Conservation (phyloP, 192 early-diverging fungal species). For the Backusella morwellensis region DNA sequence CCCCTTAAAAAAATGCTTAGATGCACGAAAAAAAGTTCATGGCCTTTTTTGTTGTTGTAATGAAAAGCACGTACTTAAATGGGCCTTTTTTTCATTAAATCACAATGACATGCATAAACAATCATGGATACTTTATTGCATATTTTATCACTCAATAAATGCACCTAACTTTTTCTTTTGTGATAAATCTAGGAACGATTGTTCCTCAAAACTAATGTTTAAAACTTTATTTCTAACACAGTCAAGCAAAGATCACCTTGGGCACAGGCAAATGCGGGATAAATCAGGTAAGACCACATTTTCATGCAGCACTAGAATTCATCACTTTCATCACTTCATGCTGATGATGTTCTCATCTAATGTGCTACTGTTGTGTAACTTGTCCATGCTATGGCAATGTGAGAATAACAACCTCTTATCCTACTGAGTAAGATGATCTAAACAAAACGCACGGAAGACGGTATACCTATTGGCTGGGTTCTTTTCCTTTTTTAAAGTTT, state of each 20-base stretch:
- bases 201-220: neutral
- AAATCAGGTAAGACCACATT: neutral
- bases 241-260: neutral
- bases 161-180: neutral
- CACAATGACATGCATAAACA: neutral
- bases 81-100: neutral
- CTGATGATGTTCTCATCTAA: neutral
- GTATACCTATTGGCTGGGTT: neutral
- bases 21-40: neutral
- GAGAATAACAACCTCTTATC: neutral
- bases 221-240: slow-evolving; percentile 1
- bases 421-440: neutral
- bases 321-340: neutral
- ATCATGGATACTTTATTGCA: neutral
- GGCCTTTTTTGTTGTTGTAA: neutral
- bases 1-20: neutral
- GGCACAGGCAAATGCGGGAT: neutral
- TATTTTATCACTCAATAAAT: neutral
- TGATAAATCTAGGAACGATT: neutral
- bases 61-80: neutral
- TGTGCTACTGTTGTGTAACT: slow-evolving; percentile 3
- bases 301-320: neutral
- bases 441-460: neutral
- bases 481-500: neutral
- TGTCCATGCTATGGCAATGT: neutral